A percentile compares a stretch with the other conserved stretches of the same genome.
Evolutionary conservation across 2,329 filamentous ascomycete genomes (phyloP).

Genomic region (Trichophyton benhamiae): DNA sequence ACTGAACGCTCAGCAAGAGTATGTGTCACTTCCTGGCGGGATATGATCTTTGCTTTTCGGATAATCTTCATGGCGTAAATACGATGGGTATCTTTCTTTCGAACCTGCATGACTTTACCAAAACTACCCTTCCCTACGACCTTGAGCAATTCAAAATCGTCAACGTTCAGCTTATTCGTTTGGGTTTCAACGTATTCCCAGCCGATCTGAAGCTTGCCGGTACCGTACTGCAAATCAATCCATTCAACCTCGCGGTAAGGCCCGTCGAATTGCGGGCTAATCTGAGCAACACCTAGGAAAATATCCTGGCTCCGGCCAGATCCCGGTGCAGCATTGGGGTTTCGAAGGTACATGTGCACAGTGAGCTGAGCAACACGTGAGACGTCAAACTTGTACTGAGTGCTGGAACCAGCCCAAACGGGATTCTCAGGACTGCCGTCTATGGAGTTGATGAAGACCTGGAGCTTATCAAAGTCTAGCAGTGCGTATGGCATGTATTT

Average conservation of each 20-base stretch:
- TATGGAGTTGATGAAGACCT: slow-evolving; percentile 95
- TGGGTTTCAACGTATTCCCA: slow-evolving; percentile 92
- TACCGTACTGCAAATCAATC: slow-evolving; percentile 82
- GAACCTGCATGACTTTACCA: slow-evolving; percentile 98
- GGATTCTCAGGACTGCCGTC: slow-evolving; percentile 90
- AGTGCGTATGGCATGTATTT: slow-evolving; percentile 96
- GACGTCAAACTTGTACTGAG: slow-evolving; percentile 98
- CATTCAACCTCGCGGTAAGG: slow-evolving; percentile 65
- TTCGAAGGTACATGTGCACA: slow-evolving; percentile 87
- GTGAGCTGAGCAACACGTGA: slow-evolving; percentile 84
- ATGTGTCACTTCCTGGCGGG: slow-evolving; percentile 90
- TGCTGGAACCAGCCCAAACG: slow-evolving; percentile 91
- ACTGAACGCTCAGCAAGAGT: slow-evolving; percentile 93
- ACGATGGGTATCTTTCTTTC: slow-evolving; percentile 92
- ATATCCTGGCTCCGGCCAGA: slow-evolving; percentile 89
- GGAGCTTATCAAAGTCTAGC: slow-evolving; percentile 96
- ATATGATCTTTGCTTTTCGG: slow-evolving; percentile 97
- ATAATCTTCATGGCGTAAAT: slow-evolving; percentile 99
- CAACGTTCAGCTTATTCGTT: slow-evolving; percentile 78
- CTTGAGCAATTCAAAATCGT: slow-evolving; percentile 94
- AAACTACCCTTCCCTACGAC: slow-evolving; percentile 97
- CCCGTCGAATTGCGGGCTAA: slow-evolving; percentile 89
- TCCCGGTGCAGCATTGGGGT: slow-evolving; percentile 70
- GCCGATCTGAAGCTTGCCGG: slow-evolving; percentile 77
- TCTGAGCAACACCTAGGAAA: slow-evolving; percentile 79